phyloP scores from a whole-genome alignment of 2,329 filamentous ascomycete species.

The Neopestalotiopsis sp. region DNA sequence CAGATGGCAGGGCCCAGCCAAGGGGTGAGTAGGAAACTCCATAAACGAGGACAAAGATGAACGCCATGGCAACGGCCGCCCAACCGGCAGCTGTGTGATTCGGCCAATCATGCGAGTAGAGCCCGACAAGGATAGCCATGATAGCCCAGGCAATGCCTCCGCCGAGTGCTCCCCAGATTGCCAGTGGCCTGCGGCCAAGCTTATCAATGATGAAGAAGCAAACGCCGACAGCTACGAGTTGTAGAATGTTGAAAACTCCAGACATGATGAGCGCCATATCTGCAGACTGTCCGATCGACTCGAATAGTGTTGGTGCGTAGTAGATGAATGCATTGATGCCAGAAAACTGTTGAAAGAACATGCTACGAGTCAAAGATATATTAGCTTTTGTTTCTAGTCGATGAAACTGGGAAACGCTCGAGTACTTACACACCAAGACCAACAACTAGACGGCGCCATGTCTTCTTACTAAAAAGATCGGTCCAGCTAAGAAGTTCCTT shows the following conservation, averaged over 20 bases:
- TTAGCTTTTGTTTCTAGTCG: not conserved
- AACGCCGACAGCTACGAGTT: slow-evolving; percentile 54
- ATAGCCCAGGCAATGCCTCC: slow-evolving; percentile 58
- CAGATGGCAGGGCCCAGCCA: slow-evolving; percentile 42
- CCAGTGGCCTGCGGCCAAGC: slow-evolving; percentile 49
- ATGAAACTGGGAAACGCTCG: too few relatives aligned
- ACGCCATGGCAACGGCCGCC: slow-evolving; percentile 54
- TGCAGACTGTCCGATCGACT: slow-evolving; percentile 41
- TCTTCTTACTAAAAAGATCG: slow-evolving; percentile 52
- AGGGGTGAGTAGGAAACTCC: slow-evolving; percentile 40
- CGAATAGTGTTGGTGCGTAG: slow-evolving; percentile 51
- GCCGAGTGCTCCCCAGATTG: slow-evolving; percentile 52
- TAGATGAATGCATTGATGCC: slow-evolving; percentile 53
- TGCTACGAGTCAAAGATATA: slow-evolving; percentile 14
- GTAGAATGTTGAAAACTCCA: slow-evolving; percentile 46
- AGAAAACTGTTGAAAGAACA: slow-evolving; percentile 50
- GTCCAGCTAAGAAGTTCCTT: slow-evolving; percentile 51
- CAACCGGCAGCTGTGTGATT: slow-evolving; percentile 56
- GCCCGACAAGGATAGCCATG: slow-evolving; percentile 56
- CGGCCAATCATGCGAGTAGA: slow-evolving; percentile 53
- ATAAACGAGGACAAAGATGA: slow-evolving; percentile 38
- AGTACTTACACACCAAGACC: slow-evolving; percentile 37
- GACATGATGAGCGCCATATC: slow-evolving; percentile 45
- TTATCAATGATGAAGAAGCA: slow-evolving; percentile 52
- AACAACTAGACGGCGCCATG: slow-evolving; percentile 47